Evolutionary conservation across 75 land plant genomes (phyloP), one percentile per base, ranked within the genome.

Genomic region (Pinus albicaulis): DNA sequence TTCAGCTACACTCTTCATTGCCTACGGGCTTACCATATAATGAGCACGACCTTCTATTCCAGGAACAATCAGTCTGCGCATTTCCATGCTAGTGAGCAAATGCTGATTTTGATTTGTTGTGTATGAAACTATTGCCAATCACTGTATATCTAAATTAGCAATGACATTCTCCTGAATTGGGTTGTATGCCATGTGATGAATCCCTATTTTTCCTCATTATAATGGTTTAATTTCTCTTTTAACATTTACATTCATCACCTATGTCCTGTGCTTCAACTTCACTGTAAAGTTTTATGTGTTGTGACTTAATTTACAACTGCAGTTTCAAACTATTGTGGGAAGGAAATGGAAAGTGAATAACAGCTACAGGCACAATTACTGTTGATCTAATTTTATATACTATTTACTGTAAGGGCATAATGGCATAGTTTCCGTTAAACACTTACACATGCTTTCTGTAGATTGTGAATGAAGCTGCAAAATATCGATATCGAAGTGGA

Each of bases 381-480:
- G 52, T 17, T 68, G 34, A 68, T 68, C 41, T 68, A 64, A 31
- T 64, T 20, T 41, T 38, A 41, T 7, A n/a, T 68, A 12, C 34
- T 72, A 73, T 73, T 55, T 55, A 55, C 74, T 73, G 28, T 26
- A 52, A 48, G 53, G 53, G 53, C 53, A 48, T 48, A 48, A 12
- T 28, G 55, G 55, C 20, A 19, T 73, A 61, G 19, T 44, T 53
- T 74, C n/a, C 36, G 25, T 20, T 41, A 36, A 28, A 7, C 56
- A 71, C 52, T 16, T 23, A 14, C 56, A 25, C 38, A 24, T 12
- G 56, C 53, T 74, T 5, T 24, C 36, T 57, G 61, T 72, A 98
- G 99, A 90, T 98, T 81, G 99, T 98, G 34, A 98, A 98, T 86
- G 99, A 98, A 80, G 99, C 99, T 82, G 98, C 99, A 17, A 98